A percentile compares a stretch with the other conserved stretches of the same genome.
Conservation (phyloP, 2,329 filamentous ascomycete genomes). For the Exophiala spinifera region DNA sequence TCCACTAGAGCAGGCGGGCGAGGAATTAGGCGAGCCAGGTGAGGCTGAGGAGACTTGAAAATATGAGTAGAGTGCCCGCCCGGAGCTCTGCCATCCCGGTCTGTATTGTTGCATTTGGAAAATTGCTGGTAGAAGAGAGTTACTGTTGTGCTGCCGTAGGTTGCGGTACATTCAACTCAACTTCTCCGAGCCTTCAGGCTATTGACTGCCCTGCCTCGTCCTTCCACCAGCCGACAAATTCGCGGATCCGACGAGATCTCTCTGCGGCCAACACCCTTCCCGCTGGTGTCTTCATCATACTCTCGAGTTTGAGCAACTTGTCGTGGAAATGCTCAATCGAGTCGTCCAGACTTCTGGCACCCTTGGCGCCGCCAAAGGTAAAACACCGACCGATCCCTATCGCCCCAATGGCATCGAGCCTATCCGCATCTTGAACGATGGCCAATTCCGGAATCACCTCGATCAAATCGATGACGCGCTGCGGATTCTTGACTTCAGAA, state of each 20-base stretch:
- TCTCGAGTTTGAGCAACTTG: slow-evolving; percentile 66
- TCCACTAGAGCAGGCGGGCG: slow-evolving; percentile 14
- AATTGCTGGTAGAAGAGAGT: no score
- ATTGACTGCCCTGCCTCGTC: slow-evolving; percentile 41
- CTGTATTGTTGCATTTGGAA: no score
- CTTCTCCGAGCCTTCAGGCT: background rate
- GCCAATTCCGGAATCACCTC: slow-evolving; percentile 67
- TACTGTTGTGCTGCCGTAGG: background rate
- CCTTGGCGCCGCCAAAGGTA: slow-evolving; percentile 68
- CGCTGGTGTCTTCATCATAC: slow-evolving; percentile 58
- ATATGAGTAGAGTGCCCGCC: no score
- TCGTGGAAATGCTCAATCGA: slow-evolving; percentile 73
- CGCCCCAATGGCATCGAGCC: slow-evolving; percentile 85
- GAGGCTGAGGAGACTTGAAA: slow-evolving; percentile 30
- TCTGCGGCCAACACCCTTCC: slow-evolving; percentile 50
- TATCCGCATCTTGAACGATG: slow-evolving; percentile 87
- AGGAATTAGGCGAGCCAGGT: slow-evolving; percentile 29
- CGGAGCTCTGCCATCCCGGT: no score
- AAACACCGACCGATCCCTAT: slow-evolving; percentile 79
- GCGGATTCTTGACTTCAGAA: slow-evolving; percentile 65
- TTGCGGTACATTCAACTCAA: background rate
- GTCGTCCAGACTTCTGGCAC: slow-evolving; percentile 51
- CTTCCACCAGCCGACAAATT: slow-evolving; percentile 55
- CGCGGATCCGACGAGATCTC: slow-evolving; percentile 47
- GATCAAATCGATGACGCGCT: slow-evolving; percentile 60